These are phyloP conservation scores for Trichoderma sp. DNA, from an alignment of 2,329 filamentous ascomycete species.

Conservation along the genomic window DNA sequence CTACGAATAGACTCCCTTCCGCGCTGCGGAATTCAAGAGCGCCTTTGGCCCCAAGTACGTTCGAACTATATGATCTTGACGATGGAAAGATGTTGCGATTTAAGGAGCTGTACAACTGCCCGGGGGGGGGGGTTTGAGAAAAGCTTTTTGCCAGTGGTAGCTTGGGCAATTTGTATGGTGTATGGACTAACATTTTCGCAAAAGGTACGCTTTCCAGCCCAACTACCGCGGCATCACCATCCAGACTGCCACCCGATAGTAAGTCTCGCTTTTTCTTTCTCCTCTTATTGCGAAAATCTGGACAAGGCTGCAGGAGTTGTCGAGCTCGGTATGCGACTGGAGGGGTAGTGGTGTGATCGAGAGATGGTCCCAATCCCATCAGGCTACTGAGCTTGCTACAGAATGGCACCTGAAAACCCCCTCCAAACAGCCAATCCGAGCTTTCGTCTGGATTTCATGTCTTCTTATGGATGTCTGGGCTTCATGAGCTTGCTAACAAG, in stretches of 20 bases:
- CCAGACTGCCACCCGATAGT: conserved; percentile 49
- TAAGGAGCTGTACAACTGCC: neutral
- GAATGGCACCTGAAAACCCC: neutral
- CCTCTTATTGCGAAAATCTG: neutral
- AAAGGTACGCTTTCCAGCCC: conserved; percentile 58
- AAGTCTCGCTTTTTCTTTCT: conserved; percentile 34
- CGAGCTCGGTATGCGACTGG: neutral
- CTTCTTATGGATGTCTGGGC: conserved; percentile 20
- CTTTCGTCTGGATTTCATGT: neutral
- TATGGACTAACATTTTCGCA: neutral
- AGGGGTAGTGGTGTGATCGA: neutral
- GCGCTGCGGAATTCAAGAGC: conserved; percentile 55
- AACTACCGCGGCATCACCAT: conserved; percentile 48
- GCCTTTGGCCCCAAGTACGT: conserved; percentile 64
- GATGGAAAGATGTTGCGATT: neutral
- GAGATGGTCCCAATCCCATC: neutral
- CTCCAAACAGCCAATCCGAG: neutral
- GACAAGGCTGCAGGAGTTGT: neutral
- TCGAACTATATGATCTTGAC: neutral
- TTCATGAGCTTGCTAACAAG: neutral
- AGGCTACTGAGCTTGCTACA: neutral
- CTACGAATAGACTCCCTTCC: conserved; percentile 43
- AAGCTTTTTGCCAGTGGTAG: conserved; percentile 27
- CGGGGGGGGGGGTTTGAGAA: neutral
- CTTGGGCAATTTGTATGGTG: neutral